A percentile compares a stretch with the other conserved stretches of the same genome.
phyloP scores from a whole-genome alignment of 1,284 basidiomycete species.

The Austroboletus olivaceoglutinosus region DNA sequence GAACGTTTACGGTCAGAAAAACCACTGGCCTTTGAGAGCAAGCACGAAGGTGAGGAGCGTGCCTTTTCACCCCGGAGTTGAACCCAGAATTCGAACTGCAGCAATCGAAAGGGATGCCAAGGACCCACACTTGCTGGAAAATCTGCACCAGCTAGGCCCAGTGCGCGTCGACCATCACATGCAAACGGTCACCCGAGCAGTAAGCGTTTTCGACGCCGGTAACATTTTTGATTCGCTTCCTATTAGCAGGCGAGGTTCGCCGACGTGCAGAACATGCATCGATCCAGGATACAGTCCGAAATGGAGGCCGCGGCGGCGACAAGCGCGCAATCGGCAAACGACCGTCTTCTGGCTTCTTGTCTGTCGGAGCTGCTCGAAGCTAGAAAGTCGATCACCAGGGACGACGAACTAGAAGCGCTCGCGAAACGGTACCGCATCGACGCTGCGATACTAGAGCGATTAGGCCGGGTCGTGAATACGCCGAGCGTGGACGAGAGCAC shows the following conservation, averaged over 20 bases:
- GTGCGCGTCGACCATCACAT: constrained; percentile 71
- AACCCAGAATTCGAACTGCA: constrained; percentile 27
- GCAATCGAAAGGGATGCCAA: constrained; percentile 66
- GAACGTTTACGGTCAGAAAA: constrained; percentile 14
- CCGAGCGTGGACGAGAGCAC: constrained; percentile 61
- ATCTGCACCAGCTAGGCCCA: constrained; percentile 67
- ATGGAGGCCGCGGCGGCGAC: constrained; percentile 38
- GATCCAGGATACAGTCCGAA: constrained; percentile 55
- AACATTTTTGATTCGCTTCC: background rate
- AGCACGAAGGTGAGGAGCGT: constrained; percentile 44
- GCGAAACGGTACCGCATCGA: constrained; percentile 61
- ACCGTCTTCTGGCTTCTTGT: constrained; percentile 57
- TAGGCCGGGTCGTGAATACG: constrained; percentile 67
- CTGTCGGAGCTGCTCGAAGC: constrained; percentile 65
- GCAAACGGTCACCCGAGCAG: constrained; percentile 49
- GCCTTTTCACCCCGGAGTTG: background rate
- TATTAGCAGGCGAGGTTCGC: constrained; percentile 19
- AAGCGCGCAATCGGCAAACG: constrained; percentile 14
- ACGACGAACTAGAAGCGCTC: constrained; percentile 40
- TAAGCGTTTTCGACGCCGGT: constrained; percentile 27
- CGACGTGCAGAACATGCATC: constrained; percentile 47
- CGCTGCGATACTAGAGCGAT: constrained; percentile 48
- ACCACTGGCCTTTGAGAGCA: constrained; percentile 51
- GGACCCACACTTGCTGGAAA: constrained; percentile 76
- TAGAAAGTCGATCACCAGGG: constrained; percentile 50